Evolutionary conservation across 305 asterid species (phyloP).

Genomic region (Ilex paraguariensis): DNA sequence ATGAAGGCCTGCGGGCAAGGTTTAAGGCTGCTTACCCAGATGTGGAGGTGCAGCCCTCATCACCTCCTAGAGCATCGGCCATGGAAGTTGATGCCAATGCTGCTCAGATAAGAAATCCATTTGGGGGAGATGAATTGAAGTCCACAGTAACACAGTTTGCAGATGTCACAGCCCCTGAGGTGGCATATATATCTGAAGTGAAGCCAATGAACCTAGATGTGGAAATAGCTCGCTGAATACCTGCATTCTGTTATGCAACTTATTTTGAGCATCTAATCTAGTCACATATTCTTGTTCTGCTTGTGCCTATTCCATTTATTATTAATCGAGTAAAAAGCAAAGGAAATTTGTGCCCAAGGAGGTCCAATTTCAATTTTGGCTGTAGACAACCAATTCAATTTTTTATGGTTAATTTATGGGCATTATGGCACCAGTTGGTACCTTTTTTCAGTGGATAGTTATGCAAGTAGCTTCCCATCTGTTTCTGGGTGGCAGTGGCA

Average conservation of each 20-base stretch:
- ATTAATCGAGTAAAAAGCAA: too few relatives aligned
- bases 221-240: slow-evolving; percentile 34
- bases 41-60: slow-evolving; percentile 91
- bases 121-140: slow-evolving; percentile 37
- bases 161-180: slow-evolving; percentile 26
- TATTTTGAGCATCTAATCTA: too few relatives aligned
- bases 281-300: too few relatives aligned
- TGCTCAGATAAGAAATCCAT: slow-evolving; percentile 34
- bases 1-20: slow-evolving; percentile 91
- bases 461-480: too few relatives aligned
- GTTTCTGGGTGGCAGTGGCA: too few relatives aligned
- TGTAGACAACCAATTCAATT: too few relatives aligned
- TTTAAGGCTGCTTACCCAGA: slow-evolving; percentile 97
- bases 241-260: background rate
- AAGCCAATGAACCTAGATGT: slow-evolving; percentile 33
- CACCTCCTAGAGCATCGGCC: slow-evolving; percentile 74
- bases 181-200: slow-evolving; percentile 27
- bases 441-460: too few relatives aligned
- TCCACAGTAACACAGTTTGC: slow-evolving; percentile 24
- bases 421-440: too few relatives aligned
- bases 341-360: too few relatives aligned
- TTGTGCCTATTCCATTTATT: too few relatives aligned
- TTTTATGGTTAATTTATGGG: too few relatives aligned
- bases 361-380: too few relatives aligned
- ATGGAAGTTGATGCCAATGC: slow-evolving; percentile 67